Conservation (phyloP, 805 yeast genomes). For the Kregervanrija fluxuum region DNA sequence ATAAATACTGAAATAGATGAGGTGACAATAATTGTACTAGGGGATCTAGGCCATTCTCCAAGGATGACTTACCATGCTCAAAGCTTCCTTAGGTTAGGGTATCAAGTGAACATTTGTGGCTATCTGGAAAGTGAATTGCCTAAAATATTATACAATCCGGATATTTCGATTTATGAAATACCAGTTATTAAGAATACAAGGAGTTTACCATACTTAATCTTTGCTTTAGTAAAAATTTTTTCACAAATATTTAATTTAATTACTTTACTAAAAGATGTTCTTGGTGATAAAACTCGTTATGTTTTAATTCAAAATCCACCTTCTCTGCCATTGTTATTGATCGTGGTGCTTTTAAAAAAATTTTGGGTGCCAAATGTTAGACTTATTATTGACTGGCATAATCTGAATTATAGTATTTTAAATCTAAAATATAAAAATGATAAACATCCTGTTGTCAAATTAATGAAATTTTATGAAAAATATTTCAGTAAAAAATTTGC, state of each 20-base stretch:
- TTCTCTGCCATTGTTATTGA: slow-evolving; percentile 68
- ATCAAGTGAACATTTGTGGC: slow-evolving; percentile 79
- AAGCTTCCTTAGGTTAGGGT: slow-evolving; percentile 63
- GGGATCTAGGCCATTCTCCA: slow-evolving; percentile 94
- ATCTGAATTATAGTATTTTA: slow-evolving; percentile 78
- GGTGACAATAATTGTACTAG: slow-evolving; percentile 75
- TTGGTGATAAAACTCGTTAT: slow-evolving; percentile 56
- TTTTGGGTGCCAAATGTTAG: slow-evolving; percentile 41
- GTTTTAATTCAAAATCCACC: slow-evolving; percentile 91
- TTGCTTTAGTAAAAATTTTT: slow-evolving; percentile 52
- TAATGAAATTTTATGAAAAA: slow-evolving; percentile 58
- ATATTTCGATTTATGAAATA: slow-evolving; percentile 39
- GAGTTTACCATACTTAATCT: slow-evolving; percentile 45
- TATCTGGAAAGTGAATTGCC: slow-evolving; percentile 58
- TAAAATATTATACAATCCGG: slow-evolving; percentile 40
- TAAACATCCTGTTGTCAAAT: slow-evolving; percentile 54
- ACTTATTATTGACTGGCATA: slow-evolving; percentile 92
- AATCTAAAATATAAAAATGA: slow-evolving; percentile 50
- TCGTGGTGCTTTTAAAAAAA: slow-evolving; percentile 48
- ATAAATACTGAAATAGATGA: slow-evolving; percentile 32
- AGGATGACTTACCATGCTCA: slow-evolving; percentile 87
- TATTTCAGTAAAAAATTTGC: slow-evolving; percentile 54
- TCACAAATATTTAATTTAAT: slow-evolving; percentile 46
- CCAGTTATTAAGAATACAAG: slow-evolving; percentile 31
- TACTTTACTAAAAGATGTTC: slow-evolving; percentile 40